phyloP scores from a whole-genome alignment of 495 filamentous ascomycete genomes.

The Tuber aestivum region DNA sequence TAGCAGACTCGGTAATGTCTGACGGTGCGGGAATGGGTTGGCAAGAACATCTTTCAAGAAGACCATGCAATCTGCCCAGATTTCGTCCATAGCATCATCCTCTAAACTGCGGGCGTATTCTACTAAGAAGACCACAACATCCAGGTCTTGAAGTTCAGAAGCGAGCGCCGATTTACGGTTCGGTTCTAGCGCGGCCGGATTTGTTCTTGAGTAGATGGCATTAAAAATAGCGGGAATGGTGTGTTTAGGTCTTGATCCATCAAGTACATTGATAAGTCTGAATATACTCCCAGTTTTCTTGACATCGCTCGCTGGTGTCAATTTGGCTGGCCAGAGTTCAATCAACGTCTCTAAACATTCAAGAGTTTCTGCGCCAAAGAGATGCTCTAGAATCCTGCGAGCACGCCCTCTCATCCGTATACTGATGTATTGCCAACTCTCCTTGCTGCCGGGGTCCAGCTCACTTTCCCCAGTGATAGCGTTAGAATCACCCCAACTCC shows the following conservation, averaged over 20 bases:
- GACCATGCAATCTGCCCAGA: conserved; percentile 89
- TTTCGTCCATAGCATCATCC: conserved; percentile 98
- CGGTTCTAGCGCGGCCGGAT: conserved; percentile 71
- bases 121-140: conserved; percentile 79
- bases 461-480: conserved; percentile 45
- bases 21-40: conserved; percentile 91
- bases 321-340: conserved; percentile 60
- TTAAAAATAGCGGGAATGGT: conserved; percentile 96
- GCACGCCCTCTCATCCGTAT: conserved; percentile 83
- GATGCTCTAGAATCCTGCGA: conserved; percentile 78
- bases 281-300: conserved; percentile 55
- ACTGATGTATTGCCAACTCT: conserved; percentile 85
- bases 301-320: conserved; percentile 42
- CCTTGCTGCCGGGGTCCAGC: conserved; percentile 63
- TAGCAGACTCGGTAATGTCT: conserved; percentile 78
- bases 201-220: conserved; percentile 88
- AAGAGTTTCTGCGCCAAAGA: conserved; percentile 88
- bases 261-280: conserved; percentile 80
- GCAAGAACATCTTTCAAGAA: conserved; percentile 85
- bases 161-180: conserved; percentile 79
- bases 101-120: conserved; percentile 84
- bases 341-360: conserved; percentile 89
- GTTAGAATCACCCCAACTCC: conserved; percentile 71
- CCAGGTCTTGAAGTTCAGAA: conserved; percentile 69
- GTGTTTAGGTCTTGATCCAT: conserved; percentile 84